Percentiles rank a stretch among this genome's conserved stretches.
Evolutionary conservation across 1,139 yeast species (phyloP).

Genomic region (Pichia sp.): DNA sequence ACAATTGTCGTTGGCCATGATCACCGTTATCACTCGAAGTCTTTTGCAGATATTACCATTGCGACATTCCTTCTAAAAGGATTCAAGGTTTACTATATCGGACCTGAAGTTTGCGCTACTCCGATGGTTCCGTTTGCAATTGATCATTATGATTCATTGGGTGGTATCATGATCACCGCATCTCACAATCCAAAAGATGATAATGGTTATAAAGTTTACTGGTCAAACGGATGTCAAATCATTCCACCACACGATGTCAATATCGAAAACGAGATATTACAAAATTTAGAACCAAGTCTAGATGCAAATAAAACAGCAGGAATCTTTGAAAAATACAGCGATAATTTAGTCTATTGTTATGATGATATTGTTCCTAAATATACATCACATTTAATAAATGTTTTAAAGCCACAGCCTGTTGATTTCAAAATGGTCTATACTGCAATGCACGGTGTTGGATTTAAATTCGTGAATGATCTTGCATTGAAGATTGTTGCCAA

Average conservation of each 20-base stretch:
- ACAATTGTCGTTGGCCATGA: constrained; percentile 87
- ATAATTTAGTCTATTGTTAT: constrained; percentile 27
- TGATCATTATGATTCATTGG: constrained; percentile 58
- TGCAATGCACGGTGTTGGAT: constrained; percentile 95
- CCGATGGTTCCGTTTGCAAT: constrained; percentile 93
- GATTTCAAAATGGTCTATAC: constrained; percentile 68
- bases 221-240: constrained; percentile 92
- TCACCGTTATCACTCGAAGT: constrained; percentile 76
- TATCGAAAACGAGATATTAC: constrained; percentile 63
- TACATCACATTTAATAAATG: constrained; percentile 33
- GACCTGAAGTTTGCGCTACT: constrained; percentile 65
- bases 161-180: constrained; percentile 96
- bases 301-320: constrained; percentile 43
- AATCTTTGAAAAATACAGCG: constrained; percentile 32
- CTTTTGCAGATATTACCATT: constrained; percentile 80
- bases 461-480: constrained; percentile 41
- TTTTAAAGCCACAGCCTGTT: constrained; percentile 30
- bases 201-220: constrained; percentile 94
- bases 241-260: constrained; percentile 85
- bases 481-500: constrained; percentile 11
- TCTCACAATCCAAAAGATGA: constrained; percentile 94
- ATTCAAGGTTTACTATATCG: constrained; percentile 66
- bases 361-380: constrained; percentile 36
- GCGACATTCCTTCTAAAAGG: constrained; percentile 69
- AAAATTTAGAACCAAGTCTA: constrained; percentile 64